Evolutionary conservation across 192 early-diverging fungal species (phyloP).

Genomic region (Mortierella hygrophila): DNA sequence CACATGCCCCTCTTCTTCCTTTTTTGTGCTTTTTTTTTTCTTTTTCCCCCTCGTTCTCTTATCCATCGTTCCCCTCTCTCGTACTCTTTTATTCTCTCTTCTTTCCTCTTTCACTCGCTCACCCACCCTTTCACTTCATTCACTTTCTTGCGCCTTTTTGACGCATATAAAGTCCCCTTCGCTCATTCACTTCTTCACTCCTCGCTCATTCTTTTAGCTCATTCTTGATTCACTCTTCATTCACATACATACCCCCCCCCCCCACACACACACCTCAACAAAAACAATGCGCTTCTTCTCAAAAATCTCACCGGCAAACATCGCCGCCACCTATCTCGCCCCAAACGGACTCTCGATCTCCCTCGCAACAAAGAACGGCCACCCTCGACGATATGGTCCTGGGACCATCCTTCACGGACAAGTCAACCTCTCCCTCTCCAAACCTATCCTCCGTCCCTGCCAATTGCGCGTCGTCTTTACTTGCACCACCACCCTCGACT

Average conservation of each 20-base stretch:
- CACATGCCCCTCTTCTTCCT: not conserved
- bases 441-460: constrained; percentile 20
- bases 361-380: constrained; percentile 20
- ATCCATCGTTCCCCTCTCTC: not conserved
- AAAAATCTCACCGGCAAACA: not conserved
- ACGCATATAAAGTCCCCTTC: too few relatives aligned
- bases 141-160: not conserved
- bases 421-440: constrained; percentile 28
- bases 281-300: constrained; percentile 29
- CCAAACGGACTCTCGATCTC: constrained; percentile 23
- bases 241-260: not conserved
- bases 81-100: not conserved
- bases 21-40: not conserved
- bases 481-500: constrained; percentile 7
- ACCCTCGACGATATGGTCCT: constrained; percentile 23
- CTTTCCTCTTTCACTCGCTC: not conserved
- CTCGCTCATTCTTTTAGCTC: not conserved
- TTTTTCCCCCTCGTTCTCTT: not conserved
- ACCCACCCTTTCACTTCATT: not conserved
- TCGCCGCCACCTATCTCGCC: constrained; percentile 17
- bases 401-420: constrained; percentile 29
- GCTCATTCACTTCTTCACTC: not conserved
- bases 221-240: not conserved
- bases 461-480: constrained; percentile 31
- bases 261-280: not conserved